These are phyloP conservation scores for Ceratocystis eucalypticola DNA, from an alignment of 2,329 filamentous ascomycete genomes.

Conservation along the genomic window DNA sequence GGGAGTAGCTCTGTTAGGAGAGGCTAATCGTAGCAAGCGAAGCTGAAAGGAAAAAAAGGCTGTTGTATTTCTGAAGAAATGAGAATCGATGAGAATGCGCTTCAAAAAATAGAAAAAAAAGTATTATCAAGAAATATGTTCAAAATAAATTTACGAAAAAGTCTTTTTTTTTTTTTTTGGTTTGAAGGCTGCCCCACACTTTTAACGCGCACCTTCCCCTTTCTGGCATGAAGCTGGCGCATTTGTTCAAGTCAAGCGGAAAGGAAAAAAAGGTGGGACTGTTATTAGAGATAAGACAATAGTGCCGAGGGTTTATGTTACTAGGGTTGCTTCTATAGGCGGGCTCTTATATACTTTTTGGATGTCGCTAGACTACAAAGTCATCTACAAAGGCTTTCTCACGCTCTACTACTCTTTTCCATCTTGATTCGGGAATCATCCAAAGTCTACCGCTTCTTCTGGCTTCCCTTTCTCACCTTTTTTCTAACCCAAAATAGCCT, in stretches of 20 bases:
- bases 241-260: not conserved
- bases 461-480: not conserved
- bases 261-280: not conserved
- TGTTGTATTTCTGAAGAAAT: no score
- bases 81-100: no score
- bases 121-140: no score
- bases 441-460: not conserved
- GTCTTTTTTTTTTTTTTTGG: conserved; percentile 1
- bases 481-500: conserved; percentile 10
- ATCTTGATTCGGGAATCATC: no score
- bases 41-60: no score
- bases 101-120: no score
- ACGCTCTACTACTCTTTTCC: not conserved
- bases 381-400: not conserved
- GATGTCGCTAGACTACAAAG: not conserved
- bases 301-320: not conserved
- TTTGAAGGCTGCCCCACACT: conserved; percentile 8
- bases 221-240: not conserved
- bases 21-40: no score
- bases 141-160: no score
- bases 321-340: not conserved
- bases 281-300: not conserved
- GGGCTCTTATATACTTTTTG: not conserved
- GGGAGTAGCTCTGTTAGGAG: no score
- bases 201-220: not conserved